These are phyloP conservation scores for Rhinocladiella mackenziei DNA, from an alignment of 2,329 filamentous ascomycete genomes.

Conservation along the genomic window DNA sequence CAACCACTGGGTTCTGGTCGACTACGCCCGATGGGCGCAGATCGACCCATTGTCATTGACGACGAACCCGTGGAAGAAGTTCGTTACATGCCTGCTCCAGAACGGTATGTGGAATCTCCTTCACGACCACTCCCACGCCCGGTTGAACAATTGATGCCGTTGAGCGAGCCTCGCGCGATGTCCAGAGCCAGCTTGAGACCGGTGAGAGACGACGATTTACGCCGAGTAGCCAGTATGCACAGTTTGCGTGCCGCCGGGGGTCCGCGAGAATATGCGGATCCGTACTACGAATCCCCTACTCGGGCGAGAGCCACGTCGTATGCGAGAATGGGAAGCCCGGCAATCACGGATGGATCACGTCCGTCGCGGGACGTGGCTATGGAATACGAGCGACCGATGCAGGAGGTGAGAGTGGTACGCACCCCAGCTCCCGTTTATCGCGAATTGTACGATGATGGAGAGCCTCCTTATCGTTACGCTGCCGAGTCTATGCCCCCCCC, in stretches of 20 bases:
- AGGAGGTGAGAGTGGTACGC: slow-evolving; percentile 43
- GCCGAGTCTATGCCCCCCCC: slow-evolving; percentile 40
- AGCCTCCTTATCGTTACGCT: slow-evolving; percentile 41
- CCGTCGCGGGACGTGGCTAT: slow-evolving; percentile 34
- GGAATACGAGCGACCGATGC: slow-evolving; percentile 38
- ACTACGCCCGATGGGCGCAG: slow-evolving; percentile 37
- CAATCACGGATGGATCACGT: slow-evolving; percentile 34
- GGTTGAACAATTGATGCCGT: slow-evolving; percentile 30
- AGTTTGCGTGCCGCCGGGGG: slow-evolving; percentile 43
- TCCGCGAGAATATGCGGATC: slow-evolving; percentile 43
- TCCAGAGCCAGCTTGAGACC: slow-evolving; percentile 39
- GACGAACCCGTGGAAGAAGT: slow-evolving; percentile 35
- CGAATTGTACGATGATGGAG: slow-evolving; percentile 42
- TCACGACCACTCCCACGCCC: slow-evolving; percentile 23
- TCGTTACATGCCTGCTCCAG: slow-evolving; percentile 25
- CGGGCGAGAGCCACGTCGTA: slow-evolving; percentile 39
- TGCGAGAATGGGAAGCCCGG: slow-evolving; percentile 37
- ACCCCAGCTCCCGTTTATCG: slow-evolving; percentile 37
- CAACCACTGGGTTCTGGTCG: slow-evolving; percentile 40
- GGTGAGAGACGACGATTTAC: slow-evolving; percentile 42
- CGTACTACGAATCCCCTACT: slow-evolving; percentile 28
- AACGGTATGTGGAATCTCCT: slow-evolving; percentile 29
- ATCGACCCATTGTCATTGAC: slow-evolving; percentile 48
- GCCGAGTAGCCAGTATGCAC: slow-evolving; percentile 47
- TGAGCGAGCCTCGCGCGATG: slow-evolving; percentile 36